Conservation (phyloP, 768 basidiomycete genomes). For the Lentinula sp. region DNA sequence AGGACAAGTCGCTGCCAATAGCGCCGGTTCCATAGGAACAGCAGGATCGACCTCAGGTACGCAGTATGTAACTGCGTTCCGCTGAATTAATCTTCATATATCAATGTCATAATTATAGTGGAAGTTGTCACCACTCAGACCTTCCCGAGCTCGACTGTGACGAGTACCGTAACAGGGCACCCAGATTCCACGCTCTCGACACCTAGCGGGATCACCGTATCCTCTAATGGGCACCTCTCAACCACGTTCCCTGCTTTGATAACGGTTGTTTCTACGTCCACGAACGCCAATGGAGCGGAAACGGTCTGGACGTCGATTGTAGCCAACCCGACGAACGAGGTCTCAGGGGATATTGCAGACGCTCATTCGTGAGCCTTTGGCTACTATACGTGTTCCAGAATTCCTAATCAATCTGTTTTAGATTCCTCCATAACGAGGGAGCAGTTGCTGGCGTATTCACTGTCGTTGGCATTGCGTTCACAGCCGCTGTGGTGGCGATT, state of each 20-base stretch:
- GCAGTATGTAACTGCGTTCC: not conserved
- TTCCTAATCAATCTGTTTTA: not conserved
- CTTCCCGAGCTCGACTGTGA: constrained; percentile 21
- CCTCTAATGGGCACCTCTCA: constrained; percentile 27
- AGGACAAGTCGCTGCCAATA: not conserved
- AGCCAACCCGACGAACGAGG: constrained; percentile 39
- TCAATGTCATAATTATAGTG: not conserved
- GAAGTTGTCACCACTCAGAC: constrained; percentile 5
- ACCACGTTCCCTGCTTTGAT: constrained; percentile 39
- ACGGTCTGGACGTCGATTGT: constrained; percentile 48
- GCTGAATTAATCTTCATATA: constrained; percentile 6
- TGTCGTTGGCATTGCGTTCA: constrained; percentile 51
- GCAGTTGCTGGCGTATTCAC: constrained; percentile 74
- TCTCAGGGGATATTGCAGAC: constrained; percentile 12
- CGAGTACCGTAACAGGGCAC: constrained; percentile 34
- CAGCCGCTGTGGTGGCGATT: constrained; percentile 36
- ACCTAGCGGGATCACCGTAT: constrained; percentile 33
- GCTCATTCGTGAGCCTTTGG: constrained; percentile 18
- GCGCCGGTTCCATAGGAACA: not conserved
- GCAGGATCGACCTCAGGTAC: constrained; percentile 5
- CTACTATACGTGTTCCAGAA: not conserved
- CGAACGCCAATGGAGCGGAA: constrained; percentile 34
- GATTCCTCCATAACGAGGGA: constrained; percentile 48
- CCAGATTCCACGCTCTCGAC: constrained; percentile 38
- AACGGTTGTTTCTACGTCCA: constrained; percentile 41